phyloP scores from a whole-genome alignment of 2,329 filamentous ascomycete species.

The Sporothrix euskadiensis region DNA sequence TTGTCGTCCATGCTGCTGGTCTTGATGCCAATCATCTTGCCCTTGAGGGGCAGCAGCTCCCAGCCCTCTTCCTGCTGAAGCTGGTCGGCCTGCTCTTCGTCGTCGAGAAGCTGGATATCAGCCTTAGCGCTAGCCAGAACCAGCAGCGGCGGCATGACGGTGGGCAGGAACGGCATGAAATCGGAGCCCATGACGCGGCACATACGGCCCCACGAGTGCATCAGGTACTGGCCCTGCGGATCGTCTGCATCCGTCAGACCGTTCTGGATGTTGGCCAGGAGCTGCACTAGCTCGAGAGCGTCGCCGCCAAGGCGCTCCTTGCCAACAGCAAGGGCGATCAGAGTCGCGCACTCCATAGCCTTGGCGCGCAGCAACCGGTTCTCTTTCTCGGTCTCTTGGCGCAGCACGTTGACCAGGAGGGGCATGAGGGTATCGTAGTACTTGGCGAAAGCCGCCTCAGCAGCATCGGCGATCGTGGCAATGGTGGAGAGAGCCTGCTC shows the following conservation, averaged over 20 bases:
- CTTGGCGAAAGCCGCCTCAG: conserved; percentile 88
- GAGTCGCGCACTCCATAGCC: conserved; percentile 97
- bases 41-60: conserved; percentile 95
- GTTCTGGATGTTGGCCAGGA: conserved; percentile 83
- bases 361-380: conserved; percentile 89
- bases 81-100: conserved; percentile 89
- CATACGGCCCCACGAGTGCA: conserved; percentile 99
- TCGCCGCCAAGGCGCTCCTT: conserved; percentile 88
- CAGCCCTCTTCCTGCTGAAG: conserved; percentile 94
- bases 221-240: conserved; percentile 92
- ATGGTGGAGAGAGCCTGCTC: conserved; percentile 98
- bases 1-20: conserved; percentile 97
- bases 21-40: conserved; percentile 97
- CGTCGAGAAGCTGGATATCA: conserved; percentile 92
- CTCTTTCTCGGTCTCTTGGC: conserved; percentile 89
- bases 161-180: conserved; percentile 88
- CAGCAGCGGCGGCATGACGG: conserved; percentile 90
- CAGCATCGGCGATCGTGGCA: conserved; percentile 97
- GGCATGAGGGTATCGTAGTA: conserved; percentile 98
- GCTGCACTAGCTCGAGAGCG: conserved; percentile 81
- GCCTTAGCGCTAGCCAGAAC: conserved; percentile 92
- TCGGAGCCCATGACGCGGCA: conserved; percentile 88
- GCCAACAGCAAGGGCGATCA: conserved; percentile 93
- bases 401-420: conserved; percentile 83
- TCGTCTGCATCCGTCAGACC: conserved; percentile 89